Percentiles rank a stretch among this genome's conserved stretches.
Evolutionary conservation across 140 eudicot species (phyloP).

Genomic region (Erigeron philadelphicus): DNA sequence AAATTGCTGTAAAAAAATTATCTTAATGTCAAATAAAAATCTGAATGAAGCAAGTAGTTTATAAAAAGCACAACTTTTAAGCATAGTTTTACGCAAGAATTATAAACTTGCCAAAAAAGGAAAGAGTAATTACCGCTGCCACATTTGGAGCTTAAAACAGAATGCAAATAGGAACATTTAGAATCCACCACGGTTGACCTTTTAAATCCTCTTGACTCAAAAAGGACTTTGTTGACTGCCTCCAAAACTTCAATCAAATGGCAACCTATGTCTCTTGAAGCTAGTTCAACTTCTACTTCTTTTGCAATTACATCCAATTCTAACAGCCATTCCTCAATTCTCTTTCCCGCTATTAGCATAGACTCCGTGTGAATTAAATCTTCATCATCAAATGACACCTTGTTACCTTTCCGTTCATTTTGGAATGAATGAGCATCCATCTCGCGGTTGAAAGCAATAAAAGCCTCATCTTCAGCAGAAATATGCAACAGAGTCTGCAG

Average conservation of each 20-base stretch:
- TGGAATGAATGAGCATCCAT: conserved; percentile 57
- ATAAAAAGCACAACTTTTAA: not conserved
- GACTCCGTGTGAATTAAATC: conserved; percentile 38
- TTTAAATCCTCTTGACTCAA: conserved; percentile 61
- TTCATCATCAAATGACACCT: conserved; percentile 26
- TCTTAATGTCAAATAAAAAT: conserved; percentile 18
- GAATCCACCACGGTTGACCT: conserved; percentile 68
- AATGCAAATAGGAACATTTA: conserved; percentile 78
- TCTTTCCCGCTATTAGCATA: conserved; percentile 67
- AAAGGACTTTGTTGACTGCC: conserved; percentile 81
- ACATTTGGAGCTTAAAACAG: conserved; percentile 59
- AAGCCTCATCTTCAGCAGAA: conserved; percentile 83
- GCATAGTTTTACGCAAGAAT: not conserved
- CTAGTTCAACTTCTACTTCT: conserved; percentile 80
- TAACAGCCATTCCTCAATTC: conserved; percentile 53
- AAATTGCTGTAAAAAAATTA: conserved; percentile 55
- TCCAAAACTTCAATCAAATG: conserved; percentile 71
- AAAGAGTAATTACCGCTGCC: conserved; percentile 58
- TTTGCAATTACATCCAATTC: conserved; percentile 74
- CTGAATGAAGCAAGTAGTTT: not conserved
- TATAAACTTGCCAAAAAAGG: not conserved
- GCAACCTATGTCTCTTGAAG: conserved; percentile 84
- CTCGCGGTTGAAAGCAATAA: conserved; percentile 59
- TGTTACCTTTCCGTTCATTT: conserved; percentile 46
- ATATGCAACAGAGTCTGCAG: conserved; percentile 63